Evolutionary conservation across 2,329 filamentous ascomycete species (phyloP).

Genomic region (Acrodontium crateriforme): DNA sequence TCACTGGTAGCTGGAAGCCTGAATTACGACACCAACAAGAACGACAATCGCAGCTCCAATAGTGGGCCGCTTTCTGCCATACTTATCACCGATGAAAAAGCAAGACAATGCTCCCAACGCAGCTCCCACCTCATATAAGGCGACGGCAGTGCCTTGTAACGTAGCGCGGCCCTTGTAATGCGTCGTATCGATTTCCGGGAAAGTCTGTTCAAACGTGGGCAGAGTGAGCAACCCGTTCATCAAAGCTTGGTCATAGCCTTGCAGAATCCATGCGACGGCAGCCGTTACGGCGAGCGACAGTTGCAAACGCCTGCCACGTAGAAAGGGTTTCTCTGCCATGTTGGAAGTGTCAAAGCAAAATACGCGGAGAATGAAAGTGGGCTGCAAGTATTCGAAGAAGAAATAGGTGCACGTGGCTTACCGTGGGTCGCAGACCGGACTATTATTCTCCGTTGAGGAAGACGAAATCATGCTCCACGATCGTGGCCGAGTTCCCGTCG

Average conservation of each 20-base stretch:
- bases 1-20: constrained; percentile 23
- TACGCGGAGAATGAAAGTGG: no score
- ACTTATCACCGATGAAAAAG: constrained; percentile 28
- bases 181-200: constrained; percentile 24
- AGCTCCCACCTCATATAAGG: constrained; percentile 17
- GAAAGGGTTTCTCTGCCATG: no score
- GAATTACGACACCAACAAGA: constrained; percentile 28
- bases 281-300: background rate
- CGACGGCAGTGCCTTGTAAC: constrained; percentile 23
- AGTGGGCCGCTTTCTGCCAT: constrained; percentile 29
- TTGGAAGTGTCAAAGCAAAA: no score
- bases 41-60: constrained; percentile 26
- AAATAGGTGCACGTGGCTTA: no score
- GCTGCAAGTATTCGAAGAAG: no score
- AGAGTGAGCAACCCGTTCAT: constrained; percentile 31
- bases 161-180: constrained; percentile 10
- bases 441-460: no score
- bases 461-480: no score
- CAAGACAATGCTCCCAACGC: constrained; percentile 20
- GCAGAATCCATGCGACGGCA: constrained; percentile 2
- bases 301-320: background rate
- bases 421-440: no score
- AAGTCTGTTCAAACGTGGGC: constrained; percentile 25
- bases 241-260: constrained; percentile 23
- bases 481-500: no score